Evolutionary conservation across 1,284 basidiomycete genomes (phyloP).

Genomic region (Trichosporon sp.): DNA sequence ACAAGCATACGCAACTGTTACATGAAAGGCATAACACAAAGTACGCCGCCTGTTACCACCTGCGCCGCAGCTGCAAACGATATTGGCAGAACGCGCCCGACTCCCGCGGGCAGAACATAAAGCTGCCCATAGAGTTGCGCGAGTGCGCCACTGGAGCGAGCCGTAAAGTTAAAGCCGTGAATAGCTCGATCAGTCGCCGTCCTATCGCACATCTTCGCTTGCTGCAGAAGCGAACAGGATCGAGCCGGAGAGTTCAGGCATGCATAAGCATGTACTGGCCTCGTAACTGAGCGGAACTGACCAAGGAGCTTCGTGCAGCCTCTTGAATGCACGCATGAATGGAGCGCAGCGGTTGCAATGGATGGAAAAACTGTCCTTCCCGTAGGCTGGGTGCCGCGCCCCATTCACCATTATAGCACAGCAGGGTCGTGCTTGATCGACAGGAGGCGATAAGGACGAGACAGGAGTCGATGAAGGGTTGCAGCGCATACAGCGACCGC

Average conservation of each 20-base stretch:
- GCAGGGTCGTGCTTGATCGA: background rate
- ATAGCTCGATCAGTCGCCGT: background rate
- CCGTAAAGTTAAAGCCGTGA: background rate
- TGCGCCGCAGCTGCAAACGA: background rate
- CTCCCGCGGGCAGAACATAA: background rate
- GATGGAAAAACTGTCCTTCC: slow-evolving; percentile 1
- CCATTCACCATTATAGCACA: background rate
- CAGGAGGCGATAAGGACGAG: too few relatives aligned
- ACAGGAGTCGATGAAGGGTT: too few relatives aligned
- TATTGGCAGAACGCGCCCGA: background rate
- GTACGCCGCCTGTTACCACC: background rate
- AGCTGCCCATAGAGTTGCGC: background rate
- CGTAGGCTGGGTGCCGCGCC: background rate
- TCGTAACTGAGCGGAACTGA: background rate
- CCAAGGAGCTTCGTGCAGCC: background rate
- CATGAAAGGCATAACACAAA: background rate
- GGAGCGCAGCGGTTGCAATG: background rate
- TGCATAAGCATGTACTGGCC: background rate
- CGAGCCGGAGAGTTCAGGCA: background rate
- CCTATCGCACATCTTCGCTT: too few relatives aligned
- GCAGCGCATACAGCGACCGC: too few relatives aligned
- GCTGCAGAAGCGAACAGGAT: too few relatives aligned
- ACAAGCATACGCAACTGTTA: background rate
- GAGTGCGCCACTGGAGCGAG: background rate
- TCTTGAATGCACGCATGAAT: background rate